These are phyloP conservation scores for Thraustochytrium sp. DNA, from an alignment of 352 stramenopile species.

Conservation along the genomic window DNA sequence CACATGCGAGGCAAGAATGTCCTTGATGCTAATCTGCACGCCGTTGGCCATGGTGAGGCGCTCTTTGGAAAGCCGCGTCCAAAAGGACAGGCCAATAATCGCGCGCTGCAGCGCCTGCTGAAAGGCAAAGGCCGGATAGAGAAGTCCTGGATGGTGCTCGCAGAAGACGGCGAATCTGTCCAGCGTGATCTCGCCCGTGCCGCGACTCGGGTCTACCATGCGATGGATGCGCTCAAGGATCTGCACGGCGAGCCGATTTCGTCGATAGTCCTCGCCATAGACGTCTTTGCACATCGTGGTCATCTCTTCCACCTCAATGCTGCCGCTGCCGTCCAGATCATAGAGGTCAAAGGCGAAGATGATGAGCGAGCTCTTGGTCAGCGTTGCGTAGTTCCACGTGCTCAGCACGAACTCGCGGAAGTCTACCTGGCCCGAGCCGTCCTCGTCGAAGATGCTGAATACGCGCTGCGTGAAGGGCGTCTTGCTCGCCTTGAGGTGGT, in stretches of 20 bases:
- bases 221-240: constrained; percentile 46
- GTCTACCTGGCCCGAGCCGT: constrained; percentile 48
- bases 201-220: not conserved
- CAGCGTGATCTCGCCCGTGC: constrained; percentile 7
- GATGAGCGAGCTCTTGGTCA: constrained; percentile 46
- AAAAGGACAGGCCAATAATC: constrained; percentile 45
- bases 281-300: constrained; percentile 49
- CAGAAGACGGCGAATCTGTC: constrained; percentile 47
- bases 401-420: constrained; percentile 49
- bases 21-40: constrained; percentile 36
- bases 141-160: constrained; percentile 46
- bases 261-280: constrained; percentile 44
- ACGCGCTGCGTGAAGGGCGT: constrained; percentile 46
- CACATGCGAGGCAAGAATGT: constrained; percentile 28
- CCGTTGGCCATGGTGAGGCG: constrained; percentile 30
- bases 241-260: constrained; percentile 42
- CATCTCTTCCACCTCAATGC: constrained; percentile 46
- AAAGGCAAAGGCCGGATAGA: constrained; percentile 49
- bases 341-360: constrained; percentile 54
- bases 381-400: constrained; percentile 50
- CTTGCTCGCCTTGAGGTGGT: constrained; percentile 46
- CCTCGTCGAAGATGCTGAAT: constrained; percentile 50
- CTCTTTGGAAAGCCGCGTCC: constrained; percentile 40
- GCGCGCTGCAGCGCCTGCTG: constrained; percentile 41
- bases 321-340: constrained; percentile 46